A percentile compares a stretch with the other conserved stretches of the same genome.
These are phyloP conservation scores for Leptoxyphium fumago DNA, from an alignment of 2,329 filamentous ascomycete species.

Conservation along the genomic window DNA sequence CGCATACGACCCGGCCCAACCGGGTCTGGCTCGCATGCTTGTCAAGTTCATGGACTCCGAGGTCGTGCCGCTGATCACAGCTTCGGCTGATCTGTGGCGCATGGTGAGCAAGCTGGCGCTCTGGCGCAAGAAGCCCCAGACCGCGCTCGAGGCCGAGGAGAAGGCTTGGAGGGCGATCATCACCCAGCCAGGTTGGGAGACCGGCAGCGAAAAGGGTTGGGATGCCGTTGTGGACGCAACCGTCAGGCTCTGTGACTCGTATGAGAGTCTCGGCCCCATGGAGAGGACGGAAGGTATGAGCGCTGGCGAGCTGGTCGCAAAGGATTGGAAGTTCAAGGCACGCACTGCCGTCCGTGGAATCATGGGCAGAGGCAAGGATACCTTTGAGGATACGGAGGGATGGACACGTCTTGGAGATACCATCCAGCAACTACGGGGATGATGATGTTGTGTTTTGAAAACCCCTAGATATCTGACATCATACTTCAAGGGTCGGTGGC, in stretches of 20 bases:
- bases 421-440: slow-evolving; percentile 22
- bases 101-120: slow-evolving; percentile 56
- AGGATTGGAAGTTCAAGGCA: slow-evolving; percentile 79
- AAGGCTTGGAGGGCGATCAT: slow-evolving; percentile 71
- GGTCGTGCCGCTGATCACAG: slow-evolving; percentile 72
- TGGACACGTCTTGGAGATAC: slow-evolving; percentile 46
- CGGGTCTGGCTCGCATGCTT: slow-evolving; percentile 45
- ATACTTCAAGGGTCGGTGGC: too few species aligned
- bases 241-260: slow-evolving; percentile 63
- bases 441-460: neutral
- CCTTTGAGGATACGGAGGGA: slow-evolving; percentile 62
- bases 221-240: slow-evolving; percentile 61
- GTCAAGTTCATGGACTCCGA: slow-evolving; percentile 59
- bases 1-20: slow-evolving; percentile 27
- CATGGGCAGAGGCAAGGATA: slow-evolving; percentile 64
- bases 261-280: slow-evolving; percentile 53
- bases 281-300: slow-evolving; percentile 37
- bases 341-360: slow-evolving; percentile 71
- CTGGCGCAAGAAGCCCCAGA: slow-evolving; percentile 55
- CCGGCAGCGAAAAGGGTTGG: slow-evolving; percentile 51
- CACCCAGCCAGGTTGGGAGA: slow-evolving; percentile 38
- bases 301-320: slow-evolving; percentile 49
- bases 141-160: slow-evolving; percentile 71
- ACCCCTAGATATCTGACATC: too few species aligned
- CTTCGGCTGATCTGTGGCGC: slow-evolving; percentile 61